Conservation (phyloP, 169 alveolate species). For the Plasmodium falciparum region DNA sequence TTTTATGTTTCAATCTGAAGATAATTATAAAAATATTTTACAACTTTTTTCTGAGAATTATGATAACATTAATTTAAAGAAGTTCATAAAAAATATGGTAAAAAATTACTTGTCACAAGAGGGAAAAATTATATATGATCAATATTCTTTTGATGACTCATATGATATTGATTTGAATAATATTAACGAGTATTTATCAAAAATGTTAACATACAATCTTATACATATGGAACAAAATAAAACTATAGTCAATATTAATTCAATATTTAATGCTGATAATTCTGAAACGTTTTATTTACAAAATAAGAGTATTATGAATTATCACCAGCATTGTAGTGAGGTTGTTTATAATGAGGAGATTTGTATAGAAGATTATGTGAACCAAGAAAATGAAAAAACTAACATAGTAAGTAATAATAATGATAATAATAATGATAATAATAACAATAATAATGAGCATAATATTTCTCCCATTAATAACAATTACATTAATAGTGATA, state of each 20-base stretch:
- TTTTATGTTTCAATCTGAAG: conserved; percentile 49
- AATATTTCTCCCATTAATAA: not conserved
- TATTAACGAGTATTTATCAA: conserved; percentile 17
- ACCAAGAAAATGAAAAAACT: not conserved
- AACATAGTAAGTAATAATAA: not conserved
- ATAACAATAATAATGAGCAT: not conserved
- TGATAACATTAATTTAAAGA: conserved; percentile 22
- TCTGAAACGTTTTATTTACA: not conserved
- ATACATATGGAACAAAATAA: not conserved
- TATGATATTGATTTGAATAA: conserved; percentile 56
- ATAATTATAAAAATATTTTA: conserved; percentile 26
- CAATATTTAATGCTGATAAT: not conserved
- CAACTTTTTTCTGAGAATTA: conserved; percentile 45
- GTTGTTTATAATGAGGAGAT: not conserved
- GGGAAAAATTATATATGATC: conserved; percentile 14
- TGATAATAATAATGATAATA: not conserved
- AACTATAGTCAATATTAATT: not conserved
- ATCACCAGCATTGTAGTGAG: not conserved
- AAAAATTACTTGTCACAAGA: conserved; percentile 32
- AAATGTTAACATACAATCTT: conserved; percentile 23
- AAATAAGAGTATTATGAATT: not conserved
- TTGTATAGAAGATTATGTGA: not conserved
- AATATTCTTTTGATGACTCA: conserved; percentile 38
- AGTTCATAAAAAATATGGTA: conserved; percentile 21
- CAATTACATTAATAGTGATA: not conserved